Evolutionary conservation across 495 filamentous ascomycete species (phyloP), one percentile per base, ranked within the genome.

Genomic region (Penicillium malachiteum): DNA sequence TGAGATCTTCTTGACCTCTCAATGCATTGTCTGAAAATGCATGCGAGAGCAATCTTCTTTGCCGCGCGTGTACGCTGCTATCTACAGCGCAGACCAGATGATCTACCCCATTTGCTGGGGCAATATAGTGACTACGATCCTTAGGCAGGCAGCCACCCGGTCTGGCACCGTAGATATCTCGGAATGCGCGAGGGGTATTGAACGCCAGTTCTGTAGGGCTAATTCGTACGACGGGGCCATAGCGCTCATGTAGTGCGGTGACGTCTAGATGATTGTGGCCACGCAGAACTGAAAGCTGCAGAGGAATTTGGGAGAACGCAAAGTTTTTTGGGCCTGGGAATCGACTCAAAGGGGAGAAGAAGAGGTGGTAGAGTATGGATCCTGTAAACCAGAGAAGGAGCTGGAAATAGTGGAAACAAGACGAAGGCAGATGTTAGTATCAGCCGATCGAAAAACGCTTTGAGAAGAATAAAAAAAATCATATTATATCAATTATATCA

Each of bases 171-270:
- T 87, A 83, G 46, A 89, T 84, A 53, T 85, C 82, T 26, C 77
- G 76, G 71, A 77, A 84, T 4, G 84, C 82, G 13, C 68, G 70
- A 2, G 77, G 69, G 2, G 77, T 71, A 52, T 68, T 77, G 68
- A 84, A 87, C 3, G 78, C 79, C 0, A 89, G 62, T 41, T 82
- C 74, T 37, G 78, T 68, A 1, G 86, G 85, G 0, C 73, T 67
- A 9, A 87, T 63, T 3, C 87, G 82, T 0, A 89, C 71, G 10
- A 83, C 73, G 5, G 69, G 65, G 0, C 78, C 77, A 56, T 78
- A 78, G 30, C 65, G 55, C 1, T 63, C 50, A 60, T 79, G 75
- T n/a, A 71, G 54, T 1, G 49, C 56, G 10, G 50, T 32, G 1
- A 65, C 31, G 13, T 69, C 64, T 9, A 67, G 31, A 44, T 69